Percentiles rank a stretch among this genome's conserved stretches.
Conservation (phyloP, 2,329 filamentous ascomycete genomes). For the Blastomyces emzantsi region DNA sequence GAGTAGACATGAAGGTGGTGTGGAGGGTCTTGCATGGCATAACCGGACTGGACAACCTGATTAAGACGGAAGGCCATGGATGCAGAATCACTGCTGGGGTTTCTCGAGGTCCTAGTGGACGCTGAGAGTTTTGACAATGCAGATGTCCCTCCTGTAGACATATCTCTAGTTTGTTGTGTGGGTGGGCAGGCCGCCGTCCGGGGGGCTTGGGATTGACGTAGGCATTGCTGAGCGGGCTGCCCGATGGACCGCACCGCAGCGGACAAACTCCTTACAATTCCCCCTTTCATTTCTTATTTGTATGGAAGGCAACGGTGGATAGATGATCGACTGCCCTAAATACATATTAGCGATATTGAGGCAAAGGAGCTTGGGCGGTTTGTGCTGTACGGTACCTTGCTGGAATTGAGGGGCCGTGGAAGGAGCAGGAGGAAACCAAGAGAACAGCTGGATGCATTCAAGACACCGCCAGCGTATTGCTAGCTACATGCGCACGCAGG, state of each 20-base stretch:
- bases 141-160: background rate
- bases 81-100: background rate
- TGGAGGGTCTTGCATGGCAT: slow-evolving; percentile 6
- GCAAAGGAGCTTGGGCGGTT: background rate
- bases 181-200: background rate
- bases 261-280: slow-evolving; percentile 1
- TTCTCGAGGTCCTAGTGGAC: background rate
- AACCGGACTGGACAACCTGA: slow-evolving; percentile 24
- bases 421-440: background rate
- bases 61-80: slow-evolving; percentile 14
- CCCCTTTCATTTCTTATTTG: slow-evolving; percentile 1
- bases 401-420: background rate
- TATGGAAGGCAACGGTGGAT: background rate
- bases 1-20: slow-evolving; percentile 78
- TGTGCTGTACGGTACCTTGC: background rate
- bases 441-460: background rate
- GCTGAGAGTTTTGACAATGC: slow-evolving; percentile 4
- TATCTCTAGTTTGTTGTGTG: background rate
- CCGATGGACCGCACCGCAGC: slow-evolving; percentile 6
- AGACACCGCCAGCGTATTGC: background rate
- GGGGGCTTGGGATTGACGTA: slow-evolving; percentile 1
- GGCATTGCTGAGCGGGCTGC: background rate
- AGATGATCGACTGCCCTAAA: background rate
- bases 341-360: background rate
- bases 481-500: background rate